Evolutionary conservation across 139 green algal species (phyloP).

Genomic region (Chlamydomonas applanata): DNA sequence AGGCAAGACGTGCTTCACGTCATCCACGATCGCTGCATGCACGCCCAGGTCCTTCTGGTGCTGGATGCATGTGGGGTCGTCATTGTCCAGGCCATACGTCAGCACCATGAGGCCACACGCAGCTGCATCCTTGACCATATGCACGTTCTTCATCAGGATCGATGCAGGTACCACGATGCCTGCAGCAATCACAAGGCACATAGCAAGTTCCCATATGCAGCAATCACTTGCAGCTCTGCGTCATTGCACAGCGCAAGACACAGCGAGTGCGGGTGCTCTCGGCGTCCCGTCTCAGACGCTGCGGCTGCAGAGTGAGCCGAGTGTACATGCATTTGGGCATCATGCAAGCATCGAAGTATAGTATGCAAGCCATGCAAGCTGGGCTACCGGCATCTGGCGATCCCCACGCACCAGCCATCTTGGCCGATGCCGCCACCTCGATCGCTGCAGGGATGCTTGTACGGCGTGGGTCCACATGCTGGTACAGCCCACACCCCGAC

Average conservation of each 20-base stretch:
- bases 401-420: conserved; percentile 29
- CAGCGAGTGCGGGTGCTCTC: not conserved
- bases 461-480: conserved; percentile 66
- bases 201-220: not conserved
- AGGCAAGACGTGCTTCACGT: conserved; percentile 31
- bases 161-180: conserved; percentile 59
- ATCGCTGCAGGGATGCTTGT: conserved; percentile 68
- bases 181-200: not conserved
- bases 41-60: conserved; percentile 67
- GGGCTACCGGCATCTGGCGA: not conserved
- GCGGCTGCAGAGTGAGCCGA: too few relatives aligned
- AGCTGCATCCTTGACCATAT: conserved; percentile 36
- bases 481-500: conserved; percentile 53
- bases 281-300: too few relatives aligned
- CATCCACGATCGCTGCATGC: conserved; percentile 77
- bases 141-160: conserved; percentile 17
- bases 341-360: too few relatives aligned
- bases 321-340: too few relatives aligned
- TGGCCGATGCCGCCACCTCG: conserved; percentile 41
- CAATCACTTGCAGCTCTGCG: not conserved
- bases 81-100: conserved; percentile 81
- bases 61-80: conserved; percentile 63
- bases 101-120: conserved; percentile 58
- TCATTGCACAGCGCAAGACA: not conserved
- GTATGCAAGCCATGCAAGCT: not conserved